Evolutionary conservation across 208 protist genomes (phyloP).

Genomic region (Acanthamoeba culbertsoni): DNA sequence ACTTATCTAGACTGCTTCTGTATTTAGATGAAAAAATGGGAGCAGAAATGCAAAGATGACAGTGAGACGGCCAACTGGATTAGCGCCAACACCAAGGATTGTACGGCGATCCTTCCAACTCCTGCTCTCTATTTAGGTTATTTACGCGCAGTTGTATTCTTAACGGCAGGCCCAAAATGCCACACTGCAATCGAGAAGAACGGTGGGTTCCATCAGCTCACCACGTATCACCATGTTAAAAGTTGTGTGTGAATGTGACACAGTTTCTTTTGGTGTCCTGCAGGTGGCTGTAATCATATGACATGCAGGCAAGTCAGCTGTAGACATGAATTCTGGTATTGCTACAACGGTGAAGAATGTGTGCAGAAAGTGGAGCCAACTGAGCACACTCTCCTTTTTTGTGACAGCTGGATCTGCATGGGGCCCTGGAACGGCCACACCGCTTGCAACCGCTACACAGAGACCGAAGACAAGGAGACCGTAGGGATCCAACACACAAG

Average conservation of each 20-base stretch:
- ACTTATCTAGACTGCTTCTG: background rate
- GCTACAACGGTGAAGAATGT: background rate
- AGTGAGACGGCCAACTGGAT: constrained; percentile 38
- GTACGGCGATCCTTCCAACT: too few relatives aligned
- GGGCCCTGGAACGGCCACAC: background rate
- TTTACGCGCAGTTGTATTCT: background rate
- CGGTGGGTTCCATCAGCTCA: constrained; percentile 72
- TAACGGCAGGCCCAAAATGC: constrained; percentile 59
- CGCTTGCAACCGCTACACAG: background rate
- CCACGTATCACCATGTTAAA: too few relatives aligned
- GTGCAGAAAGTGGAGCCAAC: too few relatives aligned
- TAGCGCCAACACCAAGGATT: constrained; percentile 66
- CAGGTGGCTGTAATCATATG: background rate
- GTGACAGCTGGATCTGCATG: constrained; percentile 64
- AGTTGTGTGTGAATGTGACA: too few relatives aligned
- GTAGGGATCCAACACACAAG: background rate
- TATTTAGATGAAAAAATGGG: constrained; percentile 44
- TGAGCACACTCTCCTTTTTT: background rate
- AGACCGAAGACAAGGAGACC: background rate
- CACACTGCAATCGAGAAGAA: constrained; percentile 75
- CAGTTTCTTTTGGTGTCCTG: background rate
- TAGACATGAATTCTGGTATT: background rate
- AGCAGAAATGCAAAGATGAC: constrained; percentile 34
- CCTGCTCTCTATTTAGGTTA: background rate
- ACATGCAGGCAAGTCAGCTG: background rate